Conservation (phyloP, 2,329 filamentous ascomycete species). For the Acephala macrosclerotiorum region DNA sequence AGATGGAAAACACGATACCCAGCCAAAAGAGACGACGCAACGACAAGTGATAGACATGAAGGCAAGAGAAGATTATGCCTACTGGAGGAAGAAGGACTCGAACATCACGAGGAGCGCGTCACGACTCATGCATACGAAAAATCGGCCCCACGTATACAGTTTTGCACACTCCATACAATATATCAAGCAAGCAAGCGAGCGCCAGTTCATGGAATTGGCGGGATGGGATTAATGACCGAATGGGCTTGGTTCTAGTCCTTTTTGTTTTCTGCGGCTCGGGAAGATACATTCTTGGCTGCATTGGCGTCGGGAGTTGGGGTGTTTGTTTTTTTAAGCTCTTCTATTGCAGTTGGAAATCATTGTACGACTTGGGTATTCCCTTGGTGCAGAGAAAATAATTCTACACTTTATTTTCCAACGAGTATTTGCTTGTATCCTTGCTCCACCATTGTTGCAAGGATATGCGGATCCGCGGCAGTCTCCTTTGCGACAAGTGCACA, state of each 20-base stretch:
- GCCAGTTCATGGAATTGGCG: too few species aligned
- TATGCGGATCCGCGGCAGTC: too few species aligned
- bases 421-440: too few species aligned
- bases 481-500: too few species aligned
- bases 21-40: background rate
- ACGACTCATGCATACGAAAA: too few species aligned
- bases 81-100: background rate
- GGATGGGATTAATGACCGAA: too few species aligned
- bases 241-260: too few species aligned
- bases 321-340: background rate
- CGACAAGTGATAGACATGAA: background rate
- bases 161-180: background rate
- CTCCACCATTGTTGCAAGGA: too few species aligned
- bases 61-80: background rate
- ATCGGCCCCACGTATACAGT: background rate
- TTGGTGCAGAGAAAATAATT: background rate
- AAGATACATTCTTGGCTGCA: conserved; percentile 1
- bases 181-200: background rate
- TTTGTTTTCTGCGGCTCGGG: background rate
- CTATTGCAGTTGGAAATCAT: background rate
- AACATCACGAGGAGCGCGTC: background rate
- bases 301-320: background rate
- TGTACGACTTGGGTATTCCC: conserved; percentile 8
- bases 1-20: background rate
- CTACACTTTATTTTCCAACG: background rate